These are phyloP conservation scores for Croton laevigatus DNA, from an alignment of 441 rosid species.

Conservation along the genomic window DNA sequence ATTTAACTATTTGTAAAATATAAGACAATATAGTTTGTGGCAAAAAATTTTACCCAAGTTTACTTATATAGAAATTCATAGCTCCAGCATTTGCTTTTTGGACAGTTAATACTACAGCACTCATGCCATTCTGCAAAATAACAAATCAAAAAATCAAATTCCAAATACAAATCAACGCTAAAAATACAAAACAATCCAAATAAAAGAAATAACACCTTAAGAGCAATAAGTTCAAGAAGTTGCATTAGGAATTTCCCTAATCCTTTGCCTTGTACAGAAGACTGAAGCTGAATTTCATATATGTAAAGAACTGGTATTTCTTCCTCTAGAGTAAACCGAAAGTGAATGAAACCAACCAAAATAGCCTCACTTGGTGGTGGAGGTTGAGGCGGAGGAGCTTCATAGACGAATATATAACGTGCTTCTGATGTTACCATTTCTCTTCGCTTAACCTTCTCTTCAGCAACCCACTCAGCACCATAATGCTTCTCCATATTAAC, in stretches of 20 bases:
- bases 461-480: slow-evolving; percentile 65
- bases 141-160: slow-evolving; percentile 17
- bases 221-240: slow-evolving; percentile 72
- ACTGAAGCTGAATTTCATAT: slow-evolving; percentile 79
- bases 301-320: slow-evolving; percentile 77
- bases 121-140: slow-evolving; percentile 55
- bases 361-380: slow-evolving; percentile 12
- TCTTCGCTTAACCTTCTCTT: slow-evolving; percentile 75
- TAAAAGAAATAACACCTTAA: slow-evolving; percentile 43
- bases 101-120: slow-evolving; percentile 81
- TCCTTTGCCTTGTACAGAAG: slow-evolving; percentile 68
- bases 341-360: slow-evolving; percentile 75
- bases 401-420: slow-evolving; percentile 55
- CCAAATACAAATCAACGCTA: background rate
- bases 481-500: slow-evolving; percentile 73
- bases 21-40: background rate
- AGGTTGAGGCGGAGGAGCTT: slow-evolving; percentile 11
- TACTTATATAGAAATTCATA: slow-evolving; percentile 63
- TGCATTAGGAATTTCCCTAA: slow-evolving; percentile 83
- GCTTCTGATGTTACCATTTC: slow-evolving; percentile 81
- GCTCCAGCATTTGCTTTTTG: slow-evolving; percentile 70
- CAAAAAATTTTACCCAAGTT: slow-evolving; percentile 58
- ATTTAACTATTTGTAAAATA: background rate
- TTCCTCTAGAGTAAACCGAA: slow-evolving; percentile 77
- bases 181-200: background rate